Evolutionary conservation across 73 alveolate species (phyloP), one percentile per base, ranked within the genome.

Genomic region (Blepharisma japonicum): DNA sequence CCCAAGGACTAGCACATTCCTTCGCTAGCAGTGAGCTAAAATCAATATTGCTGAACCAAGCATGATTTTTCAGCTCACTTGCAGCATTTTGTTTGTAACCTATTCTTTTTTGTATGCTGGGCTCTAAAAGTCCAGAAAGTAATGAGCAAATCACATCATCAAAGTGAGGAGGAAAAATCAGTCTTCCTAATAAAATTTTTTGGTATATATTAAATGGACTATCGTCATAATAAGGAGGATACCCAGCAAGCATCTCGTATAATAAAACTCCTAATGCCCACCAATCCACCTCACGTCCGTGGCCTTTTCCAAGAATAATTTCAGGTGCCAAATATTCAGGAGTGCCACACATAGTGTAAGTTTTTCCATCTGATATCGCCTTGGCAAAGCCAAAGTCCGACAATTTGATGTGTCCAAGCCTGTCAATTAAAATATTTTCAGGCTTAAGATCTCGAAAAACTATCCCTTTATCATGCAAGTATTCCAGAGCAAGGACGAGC

Each of bases 291-390:
- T 89, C 53, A 71, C 82, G 79, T 68, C 90, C 97, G 72, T 92
- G 98, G 32, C 97, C 97, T 55, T 77, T 82, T 46, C 94, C 92
- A 55, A 71, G 87, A 48, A 95, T 81, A 97, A 95, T 95, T 81
- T 95, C 99, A 0, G 99, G 99, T 51, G 95, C 76, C 90, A 95
- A 85, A 80, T 95, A 95, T 82, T 94, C 98, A 6, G 98, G 98
- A 14, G 96, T 77, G 11, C 99, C 99, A 50, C 97, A 94, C 78
- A 94, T 94, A 49, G 96, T 88, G 66, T 89, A 85, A n/a, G 97
- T 85, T 6, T 83, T 87, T 67, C 87, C 83, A 6, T 71, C 68
- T 0, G 87, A 83, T 6, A 90, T 82, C 71, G 84, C 83, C 79
- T 94, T 93, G 18, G 97, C 92, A 21, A 95, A 78, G 6, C 99